phyloP scores from a whole-genome alignment of 1,284 basidiomycete species.

The Heliocybe sulcata region DNA sequence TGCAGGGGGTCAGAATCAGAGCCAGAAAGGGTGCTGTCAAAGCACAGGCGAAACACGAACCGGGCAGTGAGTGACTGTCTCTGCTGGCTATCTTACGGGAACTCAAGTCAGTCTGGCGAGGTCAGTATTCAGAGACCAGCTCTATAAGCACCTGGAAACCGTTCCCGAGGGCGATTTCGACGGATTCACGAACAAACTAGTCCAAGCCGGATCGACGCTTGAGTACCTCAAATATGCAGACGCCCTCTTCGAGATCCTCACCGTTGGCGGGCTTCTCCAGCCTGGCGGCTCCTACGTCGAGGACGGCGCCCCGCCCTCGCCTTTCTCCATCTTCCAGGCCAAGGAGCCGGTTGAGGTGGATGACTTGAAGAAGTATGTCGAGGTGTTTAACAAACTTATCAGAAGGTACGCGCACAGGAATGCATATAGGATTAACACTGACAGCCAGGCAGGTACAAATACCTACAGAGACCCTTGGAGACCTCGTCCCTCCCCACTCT shows the following conservation, averaged over 20 bases:
- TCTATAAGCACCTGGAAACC: conserved; percentile 90
- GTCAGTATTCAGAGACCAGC: conserved; percentile 90
- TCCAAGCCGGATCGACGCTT: conserved; percentile 86
- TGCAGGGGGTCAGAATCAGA: conserved; percentile 84
- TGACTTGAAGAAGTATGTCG: conserved; percentile 88
- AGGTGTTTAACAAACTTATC: conserved; percentile 92
- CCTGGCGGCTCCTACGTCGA: conserved; percentile 91
- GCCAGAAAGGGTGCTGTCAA: conserved; percentile 84
- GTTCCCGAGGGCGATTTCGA: conserved; percentile 82
- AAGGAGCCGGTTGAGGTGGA: conserved; percentile 71
- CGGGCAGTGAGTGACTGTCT: conserved; percentile 38
- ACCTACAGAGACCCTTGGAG: conserved; percentile 94
- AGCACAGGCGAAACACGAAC: conserved; percentile 86
- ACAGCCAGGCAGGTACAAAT: conserved; percentile 75
- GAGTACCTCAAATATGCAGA: conserved; percentile 96
- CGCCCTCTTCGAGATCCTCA: conserved; percentile 89
- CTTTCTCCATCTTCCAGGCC: conserved; percentile 81
- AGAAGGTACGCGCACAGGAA: conserved; percentile 83
- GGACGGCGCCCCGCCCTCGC: conserved; percentile 72
- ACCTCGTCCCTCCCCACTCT: conserved; percentile 77
- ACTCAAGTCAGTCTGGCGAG: conserved; percentile 4
- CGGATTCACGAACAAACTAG: conserved; percentile 76
- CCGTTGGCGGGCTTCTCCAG: conserved; percentile 92
- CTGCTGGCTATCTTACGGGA: conserved; percentile 5
- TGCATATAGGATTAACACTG: no score